A percentile compares a stretch with the other conserved stretches of the same genome.
These are phyloP conservation scores for Mycena kentingensis DNA, from an alignment of 768 basidiomycete genomes.

Conservation along the genomic window DNA sequence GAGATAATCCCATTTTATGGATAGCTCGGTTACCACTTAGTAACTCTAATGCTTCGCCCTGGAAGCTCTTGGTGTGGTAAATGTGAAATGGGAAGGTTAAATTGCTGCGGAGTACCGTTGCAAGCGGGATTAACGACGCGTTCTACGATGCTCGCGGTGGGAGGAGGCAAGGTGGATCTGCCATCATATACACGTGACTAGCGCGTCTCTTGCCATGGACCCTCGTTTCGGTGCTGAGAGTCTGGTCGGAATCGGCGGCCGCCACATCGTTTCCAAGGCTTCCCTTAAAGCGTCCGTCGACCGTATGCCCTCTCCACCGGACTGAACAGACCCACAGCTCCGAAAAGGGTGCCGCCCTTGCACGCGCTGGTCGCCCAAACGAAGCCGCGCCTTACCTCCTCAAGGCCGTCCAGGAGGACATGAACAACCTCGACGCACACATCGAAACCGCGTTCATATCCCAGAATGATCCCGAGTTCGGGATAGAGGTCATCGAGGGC, in stretches of 20 bases:
- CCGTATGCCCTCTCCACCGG: background rate
- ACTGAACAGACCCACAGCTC: slow-evolving; percentile 27
- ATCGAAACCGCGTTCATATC: slow-evolving; percentile 39
- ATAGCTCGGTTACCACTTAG: no score
- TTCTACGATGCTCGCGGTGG: no score
- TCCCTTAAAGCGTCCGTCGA: slow-evolving; percentile 29
- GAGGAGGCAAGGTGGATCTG: no score
- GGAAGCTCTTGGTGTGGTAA: no score
- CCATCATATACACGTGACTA: no score
- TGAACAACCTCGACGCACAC: slow-evolving; percentile 42
- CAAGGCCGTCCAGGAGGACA: slow-evolving; percentile 42
- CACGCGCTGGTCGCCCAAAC: slow-evolving; percentile 32
- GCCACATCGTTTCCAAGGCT: slow-evolving; percentile 29
- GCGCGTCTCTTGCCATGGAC: slow-evolving; percentile 19
- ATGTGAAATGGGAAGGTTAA: no score
- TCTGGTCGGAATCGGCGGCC: slow-evolving; percentile 30
- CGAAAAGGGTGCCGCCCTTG: slow-evolving; percentile 39
- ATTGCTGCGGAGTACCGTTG: no score
- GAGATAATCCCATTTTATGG: no score
- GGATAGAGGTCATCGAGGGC: slow-evolving; percentile 29
- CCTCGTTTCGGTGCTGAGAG: slow-evolving; percentile 28
- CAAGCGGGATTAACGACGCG: no score
- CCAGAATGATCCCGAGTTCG: slow-evolving; percentile 23
- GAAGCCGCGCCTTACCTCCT: slow-evolving; percentile 42
- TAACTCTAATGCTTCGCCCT: no score